These are phyloP conservation scores for Triticum urartu DNA, from an alignment of 176 grass and related monocot species.

Conservation along the genomic window DNA sequence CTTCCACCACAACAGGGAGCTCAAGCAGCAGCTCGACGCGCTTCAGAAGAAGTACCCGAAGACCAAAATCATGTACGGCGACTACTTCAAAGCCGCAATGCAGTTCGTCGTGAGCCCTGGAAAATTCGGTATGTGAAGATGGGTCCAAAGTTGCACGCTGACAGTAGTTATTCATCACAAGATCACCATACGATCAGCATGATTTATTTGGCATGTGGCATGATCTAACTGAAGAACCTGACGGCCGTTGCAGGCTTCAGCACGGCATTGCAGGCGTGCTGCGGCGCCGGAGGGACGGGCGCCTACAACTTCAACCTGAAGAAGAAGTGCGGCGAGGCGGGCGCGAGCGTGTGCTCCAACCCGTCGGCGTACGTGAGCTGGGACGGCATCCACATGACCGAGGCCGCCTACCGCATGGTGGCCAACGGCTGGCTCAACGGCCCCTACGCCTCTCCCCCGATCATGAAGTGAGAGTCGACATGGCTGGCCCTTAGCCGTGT, in stretches of 20 bases:
- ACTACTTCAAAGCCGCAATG: slow-evolving; percentile 78
- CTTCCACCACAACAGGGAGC: slow-evolving; percentile 76
- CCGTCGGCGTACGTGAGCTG: slow-evolving; percentile 73
- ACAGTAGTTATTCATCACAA: background rate
- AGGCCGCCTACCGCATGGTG: slow-evolving; percentile 69
- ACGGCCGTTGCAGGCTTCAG: slow-evolving; percentile 55
- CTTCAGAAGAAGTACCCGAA: slow-evolving; percentile 74
- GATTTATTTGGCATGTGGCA: background rate
- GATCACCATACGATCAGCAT: rapidly evolving
- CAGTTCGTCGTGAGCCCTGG: slow-evolving; percentile 56
- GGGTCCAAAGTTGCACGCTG: background rate
- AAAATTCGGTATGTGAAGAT: slow-evolving; percentile 41
- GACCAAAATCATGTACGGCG: slow-evolving; percentile 79
- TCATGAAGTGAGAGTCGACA: slow-evolving; percentile 49
- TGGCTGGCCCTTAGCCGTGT: slow-evolving; percentile 3
- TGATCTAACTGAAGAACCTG: background rate
- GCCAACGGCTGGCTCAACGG: slow-evolving; percentile 81
- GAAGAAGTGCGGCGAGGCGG: slow-evolving; percentile 74
- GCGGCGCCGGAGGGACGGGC: slow-evolving; percentile 66
- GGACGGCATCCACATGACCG: slow-evolving; percentile 97
- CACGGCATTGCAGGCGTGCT: slow-evolving; percentile 64
- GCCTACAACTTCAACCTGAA: slow-evolving; percentile 90
- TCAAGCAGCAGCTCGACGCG: slow-evolving; percentile 53
- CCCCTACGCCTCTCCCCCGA: slow-evolving; percentile 75
- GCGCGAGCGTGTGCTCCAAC: slow-evolving; percentile 58